Base-by-base conservation (phyloP, 768 basidiomycete genomes). In the Leccinum variicolor region DNA sequence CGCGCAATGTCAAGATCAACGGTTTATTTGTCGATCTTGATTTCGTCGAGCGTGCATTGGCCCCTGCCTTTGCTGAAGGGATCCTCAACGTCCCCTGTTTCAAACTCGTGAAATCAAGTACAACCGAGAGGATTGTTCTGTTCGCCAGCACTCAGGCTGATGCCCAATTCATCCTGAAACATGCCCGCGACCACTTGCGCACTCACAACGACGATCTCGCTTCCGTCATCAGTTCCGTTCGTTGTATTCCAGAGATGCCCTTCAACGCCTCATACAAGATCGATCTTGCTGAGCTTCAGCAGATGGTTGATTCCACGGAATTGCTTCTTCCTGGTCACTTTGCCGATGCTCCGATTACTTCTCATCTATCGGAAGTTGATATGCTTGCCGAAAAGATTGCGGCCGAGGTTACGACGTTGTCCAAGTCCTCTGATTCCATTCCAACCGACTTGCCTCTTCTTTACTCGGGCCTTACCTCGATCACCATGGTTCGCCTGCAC, bases 361-460 rank as follows among this genome's bases (percentile, higher is more conserved):
- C 36, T 57, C 39, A 43, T 52, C 60, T 52, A 14, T 70, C 67
- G 31, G 33, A 53, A 25, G 48, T 61, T 6, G 64, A 69, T 13
- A 62, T 66, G 10, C 60, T 75, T 41, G 73, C 75, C 33, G 69
- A 68, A 62, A 67, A 66, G 45, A 74, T 76, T 28, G 69, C 73
- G 3, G 64, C 67, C 26, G 68, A 75, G 62, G 57, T 74, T 41
- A 65, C 67, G 28, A 62, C 56, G 39, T 57, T 76, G 39, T 66
- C 62, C 54, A 67, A 67, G 51, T 66, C 69, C 50, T 50, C 54
- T 26, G 57, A 60, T 14, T 65, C 69, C 48, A 55, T 75, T 43
- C 58, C 66, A 34, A 64, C 65, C 45, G 70, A 73, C 56, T 57
- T 65, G 7, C 72, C 75, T 26, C 68, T 76, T 47, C 53, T 69